These are phyloP conservation scores for Schoenoplectus tabernaemontani DNA, from an alignment of 202 grass and related monocot species.

Conservation along the genomic window DNA sequence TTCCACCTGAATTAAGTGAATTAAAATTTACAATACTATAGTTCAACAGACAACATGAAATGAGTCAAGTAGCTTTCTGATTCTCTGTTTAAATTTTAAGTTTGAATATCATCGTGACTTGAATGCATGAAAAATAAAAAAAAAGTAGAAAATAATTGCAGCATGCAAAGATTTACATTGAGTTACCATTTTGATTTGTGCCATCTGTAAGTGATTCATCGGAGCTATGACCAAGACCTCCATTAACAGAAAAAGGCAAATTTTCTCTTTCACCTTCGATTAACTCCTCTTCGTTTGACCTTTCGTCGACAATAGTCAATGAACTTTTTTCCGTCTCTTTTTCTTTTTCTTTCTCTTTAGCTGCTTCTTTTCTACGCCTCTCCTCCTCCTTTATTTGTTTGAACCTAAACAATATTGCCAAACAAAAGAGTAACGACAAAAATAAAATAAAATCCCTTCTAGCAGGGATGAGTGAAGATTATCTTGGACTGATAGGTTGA, in stretches of 20 bases:
- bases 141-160: not conserved
- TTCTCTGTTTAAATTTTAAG: not conserved
- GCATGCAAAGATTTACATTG: not conserved
- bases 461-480: slow-evolving; percentile 17
- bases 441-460: not conserved
- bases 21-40: slow-evolving; percentile 2
- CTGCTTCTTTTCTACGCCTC: slow-evolving; percentile 37
- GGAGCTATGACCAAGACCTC: slow-evolving; percentile 31
- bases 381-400: slow-evolving; percentile 80
- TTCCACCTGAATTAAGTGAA: slow-evolving; percentile 29
- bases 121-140: not conserved
- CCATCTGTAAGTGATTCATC: slow-evolving; percentile 20
- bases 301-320: slow-evolving; percentile 36
- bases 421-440: not conserved
- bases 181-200: slow-evolving; percentile 22
- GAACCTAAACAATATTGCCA: slow-evolving; percentile 44
- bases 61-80: not conserved
- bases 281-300: slow-evolving; percentile 31
- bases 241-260: slow-evolving; percentile 34
- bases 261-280: slow-evolving; percentile 17
- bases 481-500: slow-evolving; percentile 39
- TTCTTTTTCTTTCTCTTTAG: not conserved
- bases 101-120: not conserved
- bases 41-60: not conserved
- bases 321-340: not conserved